These are phyloP conservation scores for Sarcomyxa edulis DNA, from an alignment of 768 basidiomycete species.

Conservation along the genomic window DNA sequence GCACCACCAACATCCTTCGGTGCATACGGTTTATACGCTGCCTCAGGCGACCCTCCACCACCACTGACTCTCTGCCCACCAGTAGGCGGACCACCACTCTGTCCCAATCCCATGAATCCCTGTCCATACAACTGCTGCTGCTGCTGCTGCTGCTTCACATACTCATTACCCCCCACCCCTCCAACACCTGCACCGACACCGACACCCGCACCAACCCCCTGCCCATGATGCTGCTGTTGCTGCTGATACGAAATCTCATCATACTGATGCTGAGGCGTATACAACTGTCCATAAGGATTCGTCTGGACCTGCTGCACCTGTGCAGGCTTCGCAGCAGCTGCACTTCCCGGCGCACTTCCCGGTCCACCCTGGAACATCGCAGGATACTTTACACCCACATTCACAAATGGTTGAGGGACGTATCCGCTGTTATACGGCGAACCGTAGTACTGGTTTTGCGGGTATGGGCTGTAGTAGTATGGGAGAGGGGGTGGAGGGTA, in stretches of 20 bases:
- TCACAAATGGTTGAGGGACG: slow-evolving; percentile 68
- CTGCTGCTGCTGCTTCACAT: slow-evolving; percentile 30
- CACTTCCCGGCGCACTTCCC: slow-evolving; percentile 58
- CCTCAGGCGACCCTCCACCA: slow-evolving; percentile 60
- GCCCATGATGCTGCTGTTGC: slow-evolving; percentile 52
- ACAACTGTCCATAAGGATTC: slow-evolving; percentile 61
- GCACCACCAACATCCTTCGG: slow-evolving; percentile 65
- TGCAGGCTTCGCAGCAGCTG: slow-evolving; percentile 58
- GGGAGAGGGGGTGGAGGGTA: slow-evolving; percentile 56
- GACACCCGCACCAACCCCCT: slow-evolving; percentile 25
- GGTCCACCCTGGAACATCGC: slow-evolving; percentile 71
- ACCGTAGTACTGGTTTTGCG: slow-evolving; percentile 75
- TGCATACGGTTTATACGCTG: slow-evolving; percentile 71
- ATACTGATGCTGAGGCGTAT: slow-evolving; percentile 62
- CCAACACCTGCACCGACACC: too few relatives aligned
- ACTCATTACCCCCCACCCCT: too few relatives aligned
- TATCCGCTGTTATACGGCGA: slow-evolving; percentile 57
- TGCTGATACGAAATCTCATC: slow-evolving; percentile 50
- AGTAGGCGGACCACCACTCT: slow-evolving; percentile 32
- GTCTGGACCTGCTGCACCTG: slow-evolving; percentile 43
- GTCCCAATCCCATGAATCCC: slow-evolving; percentile 63
- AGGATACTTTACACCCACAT: slow-evolving; percentile 51
- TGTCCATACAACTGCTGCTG: slow-evolving; percentile 41
- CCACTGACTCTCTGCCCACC: slow-evolving; percentile 24
- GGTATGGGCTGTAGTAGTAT: slow-evolving; percentile 64